phyloP scores from a whole-genome alignment of 1,284 basidiomycete genomes.

The Abortiporus biennis region DNA sequence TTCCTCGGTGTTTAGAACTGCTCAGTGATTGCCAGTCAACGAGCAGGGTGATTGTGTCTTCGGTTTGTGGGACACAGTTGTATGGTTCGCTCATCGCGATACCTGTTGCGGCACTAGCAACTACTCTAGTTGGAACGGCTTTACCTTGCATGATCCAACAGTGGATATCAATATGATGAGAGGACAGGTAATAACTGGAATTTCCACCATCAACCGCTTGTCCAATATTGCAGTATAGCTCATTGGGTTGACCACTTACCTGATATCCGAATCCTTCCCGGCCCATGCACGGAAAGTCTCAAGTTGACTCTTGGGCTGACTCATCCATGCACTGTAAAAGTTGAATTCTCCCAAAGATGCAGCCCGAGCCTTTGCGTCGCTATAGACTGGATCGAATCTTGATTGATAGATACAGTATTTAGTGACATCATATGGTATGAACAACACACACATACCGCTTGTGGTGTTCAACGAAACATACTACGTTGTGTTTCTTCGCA shows the following conservation, averaged over 20 bases:
- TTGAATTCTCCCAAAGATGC: conserved; percentile 84
- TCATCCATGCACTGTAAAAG: conserved; percentile 91
- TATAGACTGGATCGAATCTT: conserved; percentile 90
- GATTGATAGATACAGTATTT: not conserved
- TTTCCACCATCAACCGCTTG: too few relatives aligned
- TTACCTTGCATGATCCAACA: conserved; percentile 88
- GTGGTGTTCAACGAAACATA: conserved; percentile 91
- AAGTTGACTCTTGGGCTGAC: conserved; percentile 90
- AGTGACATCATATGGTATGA: too few relatives aligned
- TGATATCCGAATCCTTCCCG: conserved; percentile 88
- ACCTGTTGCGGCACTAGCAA: conserved; percentile 83
- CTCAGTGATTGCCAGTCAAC: conserved; percentile 86
- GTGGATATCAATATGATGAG: conserved; percentile 89
- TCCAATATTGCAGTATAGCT: not conserved
- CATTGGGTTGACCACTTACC: conserved; percentile 29
- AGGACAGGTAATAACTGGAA: conserved; percentile 91
- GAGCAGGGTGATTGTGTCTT: conserved; percentile 91
- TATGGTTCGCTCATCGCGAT: conserved; percentile 85
- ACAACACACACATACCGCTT: conserved; percentile 63
- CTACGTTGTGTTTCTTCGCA: conserved; percentile 73
- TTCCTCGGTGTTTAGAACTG: conserved; percentile 68
- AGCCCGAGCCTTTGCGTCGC: conserved; percentile 78
- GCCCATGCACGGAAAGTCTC: conserved; percentile 95
- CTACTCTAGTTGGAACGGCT: conserved; percentile 75
- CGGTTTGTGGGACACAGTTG: conserved; percentile 79